phyloP scores from a whole-genome alignment of 2,329 filamentous ascomycete genomes.

The Fusarium succisae region DNA sequence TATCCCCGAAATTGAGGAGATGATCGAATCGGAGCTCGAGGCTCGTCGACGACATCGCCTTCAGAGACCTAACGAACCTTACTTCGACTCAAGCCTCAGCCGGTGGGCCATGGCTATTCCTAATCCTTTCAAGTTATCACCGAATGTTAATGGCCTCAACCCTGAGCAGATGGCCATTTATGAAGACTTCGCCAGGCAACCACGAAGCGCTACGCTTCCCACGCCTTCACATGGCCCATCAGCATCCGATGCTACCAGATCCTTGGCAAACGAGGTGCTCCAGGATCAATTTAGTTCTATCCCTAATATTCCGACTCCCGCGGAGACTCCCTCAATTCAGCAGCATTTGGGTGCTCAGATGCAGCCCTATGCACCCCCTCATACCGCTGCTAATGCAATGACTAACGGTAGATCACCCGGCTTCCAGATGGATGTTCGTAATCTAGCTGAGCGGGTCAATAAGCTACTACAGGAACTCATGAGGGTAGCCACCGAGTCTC shows the following conservation, averaged over 20 bases:
- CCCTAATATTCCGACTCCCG: constrained; percentile 66
- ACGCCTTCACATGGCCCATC: constrained; percentile 66
- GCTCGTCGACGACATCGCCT: constrained; percentile 78
- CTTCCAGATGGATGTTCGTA: constrained; percentile 62
- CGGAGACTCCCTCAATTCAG: constrained; percentile 67
- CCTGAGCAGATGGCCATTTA: constrained; percentile 95
- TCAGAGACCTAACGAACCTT: constrained; percentile 82
- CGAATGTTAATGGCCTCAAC: constrained; percentile 76
- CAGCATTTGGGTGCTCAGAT: constrained; percentile 61
- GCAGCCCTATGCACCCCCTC: constrained; percentile 65
- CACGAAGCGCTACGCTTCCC: constrained; percentile 68
- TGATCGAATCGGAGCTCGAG: constrained; percentile 84
- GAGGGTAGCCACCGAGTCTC: constrained; percentile 60
- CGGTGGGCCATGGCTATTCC: constrained; percentile 95
- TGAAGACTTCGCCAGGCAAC: constrained; percentile 91
- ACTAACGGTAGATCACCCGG: constrained; percentile 61
- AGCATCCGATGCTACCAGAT: constrained; percentile 68
- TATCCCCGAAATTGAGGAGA: constrained; percentile 92
- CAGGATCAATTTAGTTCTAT: constrained; percentile 69
- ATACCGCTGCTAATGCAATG: constrained; percentile 50
- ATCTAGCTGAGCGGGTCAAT: constrained; percentile 63
- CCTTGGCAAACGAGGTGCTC: constrained; percentile 70
- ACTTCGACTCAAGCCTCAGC: constrained; percentile 82
- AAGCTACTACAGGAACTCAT: constrained; percentile 68
- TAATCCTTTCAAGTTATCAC: constrained; percentile 88